Base-by-base conservation (phyloP, 129 eudicot genomes). In the Flaveria trinervia region DNA sequence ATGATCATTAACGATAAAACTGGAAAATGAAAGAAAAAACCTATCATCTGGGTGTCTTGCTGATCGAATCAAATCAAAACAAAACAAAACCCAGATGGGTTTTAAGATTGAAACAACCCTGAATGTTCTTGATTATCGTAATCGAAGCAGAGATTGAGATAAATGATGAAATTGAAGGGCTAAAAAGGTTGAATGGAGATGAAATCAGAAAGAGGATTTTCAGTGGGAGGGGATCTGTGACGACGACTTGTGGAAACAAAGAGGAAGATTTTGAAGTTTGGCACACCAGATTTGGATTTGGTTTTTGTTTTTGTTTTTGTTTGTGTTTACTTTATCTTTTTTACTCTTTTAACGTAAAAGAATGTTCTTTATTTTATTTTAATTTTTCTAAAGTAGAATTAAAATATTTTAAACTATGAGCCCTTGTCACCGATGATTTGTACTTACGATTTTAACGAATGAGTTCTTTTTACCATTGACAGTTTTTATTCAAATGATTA, bases 1-100 rank as follows among this genome's bases (percentile, higher is more conserved):
- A 75, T 78, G 41, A 36, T 36, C 41, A 36, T 36, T 3, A 36
- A 36, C 68, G 45, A 45, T 76, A 41, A 2, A 20, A 57, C 25
- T 8, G 5, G 1, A 13, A 78, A 22, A 12, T 5, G 41, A 36
- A 36, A 36, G 41, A 8, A 28, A 49, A 73, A 75, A 75, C 79
- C 84, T 75, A 73, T 74, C 73, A 72, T 75, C 44, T 80, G 77
- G 71, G 46, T 51, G 79, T 67, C 33, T 74, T 80, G 79, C 26
- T 67, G 79, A 74, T 67, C 65, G 67, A 56, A 80, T 45, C 67
- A 72, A 72, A 74, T 67, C 65, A 73, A 56, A 80, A 59, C 67
- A 72, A 72, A 72, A 56, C 73, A 76, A 65, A 51, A 51, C 84
- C 74, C 79, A 56, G 79, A 80, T 80, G 75, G 75, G 84, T 67